A percentile compares a stretch with the other conserved stretches of the same genome.
These are phyloP conservation scores for Trifolium pratense DNA, from an alignment of 306 rosid genomes.

Conservation along the genomic window DNA sequence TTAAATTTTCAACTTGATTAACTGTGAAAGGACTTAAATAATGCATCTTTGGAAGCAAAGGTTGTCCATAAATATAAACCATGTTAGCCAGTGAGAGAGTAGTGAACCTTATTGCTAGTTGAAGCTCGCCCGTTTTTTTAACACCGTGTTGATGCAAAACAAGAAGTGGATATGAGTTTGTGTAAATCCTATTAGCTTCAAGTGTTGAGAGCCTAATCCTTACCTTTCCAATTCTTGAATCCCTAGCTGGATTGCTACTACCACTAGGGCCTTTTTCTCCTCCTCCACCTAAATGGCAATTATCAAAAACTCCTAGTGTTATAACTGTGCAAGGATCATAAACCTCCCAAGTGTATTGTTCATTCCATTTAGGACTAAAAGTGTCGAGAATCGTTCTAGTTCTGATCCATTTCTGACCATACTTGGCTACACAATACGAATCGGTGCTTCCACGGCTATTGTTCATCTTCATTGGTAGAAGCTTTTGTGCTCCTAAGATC, in stretches of 20 bases:
- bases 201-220: slow-evolving; percentile 86
- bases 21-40: slow-evolving; percentile 86
- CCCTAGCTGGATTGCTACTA: slow-evolving; percentile 51
- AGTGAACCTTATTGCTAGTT: slow-evolving; percentile 85
- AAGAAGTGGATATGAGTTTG: slow-evolving; percentile 80
- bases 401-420: slow-evolving; percentile 94
- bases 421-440: slow-evolving; percentile 85
- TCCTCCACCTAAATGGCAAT: slow-evolving; percentile 72
- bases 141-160: slow-evolving; percentile 85
- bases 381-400: slow-evolving; percentile 87
- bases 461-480: slow-evolving; percentile 96
- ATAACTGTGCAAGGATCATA: slow-evolving; percentile 93
- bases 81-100: slow-evolving; percentile 75
- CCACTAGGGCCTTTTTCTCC: slow-evolving; percentile 35
- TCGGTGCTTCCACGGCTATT: slow-evolving; percentile 76
- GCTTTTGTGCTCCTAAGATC: slow-evolving; percentile 79
- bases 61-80: slow-evolving; percentile 78
- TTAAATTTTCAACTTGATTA: slow-evolving; percentile 79
- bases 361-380: slow-evolving; percentile 85
- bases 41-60: slow-evolving; percentile 96
- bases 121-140: slow-evolving; percentile 94
- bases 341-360: slow-evolving; percentile 96
- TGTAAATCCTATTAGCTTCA: slow-evolving; percentile 76
- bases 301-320: slow-evolving; percentile 83
- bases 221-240: slow-evolving; percentile 86